These are phyloP conservation scores for Magnolia officinalis DNA, from an alignment of 164 flowering plant genomes.

Conservation along the genomic window DNA sequence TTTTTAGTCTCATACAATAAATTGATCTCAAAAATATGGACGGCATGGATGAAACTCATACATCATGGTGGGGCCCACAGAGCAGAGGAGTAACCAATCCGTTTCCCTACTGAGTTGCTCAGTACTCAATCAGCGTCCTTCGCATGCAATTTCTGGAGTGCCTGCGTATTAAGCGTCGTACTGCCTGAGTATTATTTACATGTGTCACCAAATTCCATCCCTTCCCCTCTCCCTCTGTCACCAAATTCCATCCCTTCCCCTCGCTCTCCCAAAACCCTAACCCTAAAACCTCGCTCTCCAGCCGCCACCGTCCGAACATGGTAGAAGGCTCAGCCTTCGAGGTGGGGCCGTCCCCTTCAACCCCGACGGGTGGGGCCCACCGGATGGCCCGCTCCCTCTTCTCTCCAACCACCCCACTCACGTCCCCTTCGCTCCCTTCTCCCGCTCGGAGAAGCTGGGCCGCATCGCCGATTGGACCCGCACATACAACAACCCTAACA, in stretches of 20 bases:
- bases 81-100: no score
- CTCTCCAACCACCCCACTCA: slow-evolving; percentile 51
- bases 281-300: not conserved
- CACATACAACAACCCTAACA: slow-evolving; percentile 34
- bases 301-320: not conserved
- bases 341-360: slow-evolving; percentile 72
- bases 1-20: no score
- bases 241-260: not conserved
- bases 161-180: no score
- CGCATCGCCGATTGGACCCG: slow-evolving; percentile 96
- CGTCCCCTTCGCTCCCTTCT: slow-evolving; percentile 93
- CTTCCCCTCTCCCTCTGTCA: not conserved
- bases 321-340: slow-evolving; percentile 34
- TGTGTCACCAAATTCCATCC: no score
- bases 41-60: no score
- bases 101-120: no score
- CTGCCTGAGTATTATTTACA: no score
- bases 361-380: slow-evolving; percentile 96
- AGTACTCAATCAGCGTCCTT: no score
- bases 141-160: no score
- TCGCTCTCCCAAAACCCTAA: not conserved
- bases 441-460: slow-evolving; percentile 88
- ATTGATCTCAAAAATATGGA: no score
- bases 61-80: no score
- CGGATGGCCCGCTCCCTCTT: slow-evolving; percentile 40